Percentiles rank a stretch among this genome's conserved stretches.
These are phyloP conservation scores for Oryza brachyantha DNA, from an alignment of 176 grass and related monocot genomes.

Conservation along the genomic window DNA sequence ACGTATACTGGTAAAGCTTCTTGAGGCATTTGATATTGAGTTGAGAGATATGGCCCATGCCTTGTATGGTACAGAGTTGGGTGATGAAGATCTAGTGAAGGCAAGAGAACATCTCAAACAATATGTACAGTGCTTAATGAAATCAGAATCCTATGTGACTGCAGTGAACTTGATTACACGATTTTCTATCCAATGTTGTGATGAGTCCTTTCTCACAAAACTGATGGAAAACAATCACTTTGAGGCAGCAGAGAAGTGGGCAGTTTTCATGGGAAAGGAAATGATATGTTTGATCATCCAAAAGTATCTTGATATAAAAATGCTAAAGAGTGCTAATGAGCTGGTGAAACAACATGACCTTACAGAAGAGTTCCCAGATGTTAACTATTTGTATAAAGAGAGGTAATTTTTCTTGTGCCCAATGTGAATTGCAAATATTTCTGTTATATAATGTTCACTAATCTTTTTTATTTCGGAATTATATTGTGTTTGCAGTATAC, in stretches of 20 bases:
- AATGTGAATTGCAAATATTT: not conserved
- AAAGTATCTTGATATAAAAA: conserved; percentile 71
- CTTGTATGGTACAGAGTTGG: conserved; percentile 52
- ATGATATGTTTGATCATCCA: conserved; percentile 66
- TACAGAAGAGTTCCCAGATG: conserved; percentile 76
- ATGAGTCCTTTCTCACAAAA: conserved; percentile 61
- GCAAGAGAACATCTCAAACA: conserved; percentile 49
- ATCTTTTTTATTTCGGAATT: conserved; percentile 20
- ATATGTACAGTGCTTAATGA: conserved; percentile 44
- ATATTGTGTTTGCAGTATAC: conserved; percentile 46
- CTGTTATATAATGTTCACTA: not conserved
- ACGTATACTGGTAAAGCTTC: conserved; percentile 79
- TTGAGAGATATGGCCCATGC: conserved; percentile 70
- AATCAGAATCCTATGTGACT: conserved; percentile 66
- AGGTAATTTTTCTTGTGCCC: conserved; percentile 50
- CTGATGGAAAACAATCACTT: conserved; percentile 69
- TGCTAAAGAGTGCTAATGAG: conserved; percentile 83
- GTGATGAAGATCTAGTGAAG: conserved; percentile 41
- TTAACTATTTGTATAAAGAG: conserved; percentile 80
- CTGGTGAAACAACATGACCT: conserved; percentile 78
- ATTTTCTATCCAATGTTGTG: conserved; percentile 60
- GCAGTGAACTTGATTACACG: conserved; percentile 68
- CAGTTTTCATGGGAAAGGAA: conserved; percentile 71
- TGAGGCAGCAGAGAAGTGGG: conserved; percentile 73
- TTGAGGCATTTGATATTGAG: conserved; percentile 79